These are phyloP conservation scores for Lepidium aucheri DNA, from an alignment of 345 rosid genomes.

Conservation along the genomic window DNA sequence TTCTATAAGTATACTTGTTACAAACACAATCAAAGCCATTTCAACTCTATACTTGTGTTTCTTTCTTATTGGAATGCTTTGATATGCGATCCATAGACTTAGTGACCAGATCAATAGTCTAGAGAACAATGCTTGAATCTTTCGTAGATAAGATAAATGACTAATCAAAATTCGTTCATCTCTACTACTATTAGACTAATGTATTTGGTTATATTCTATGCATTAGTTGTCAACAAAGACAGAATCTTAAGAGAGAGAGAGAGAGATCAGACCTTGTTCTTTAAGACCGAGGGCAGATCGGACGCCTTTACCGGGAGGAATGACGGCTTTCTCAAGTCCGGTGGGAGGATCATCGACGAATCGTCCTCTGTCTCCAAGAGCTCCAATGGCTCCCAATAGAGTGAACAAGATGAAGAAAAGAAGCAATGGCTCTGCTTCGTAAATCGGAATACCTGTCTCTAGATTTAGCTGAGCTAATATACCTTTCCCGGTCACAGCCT, in stretches of 20 bases:
- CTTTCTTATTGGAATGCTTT: neutral
- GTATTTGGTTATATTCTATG: neutral
- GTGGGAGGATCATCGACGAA: slow-evolving; percentile 77
- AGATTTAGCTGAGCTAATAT: slow-evolving; percentile 73
- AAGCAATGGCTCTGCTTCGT: slow-evolving; percentile 96
- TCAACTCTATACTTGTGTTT: no score
- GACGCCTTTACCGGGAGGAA: slow-evolving; percentile 71
- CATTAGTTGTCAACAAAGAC: neutral
- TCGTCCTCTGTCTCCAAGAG: slow-evolving; percentile 80
- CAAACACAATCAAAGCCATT: no score
- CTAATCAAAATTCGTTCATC: neutral
- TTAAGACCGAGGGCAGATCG: slow-evolving; percentile 71
- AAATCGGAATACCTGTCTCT: slow-evolving; percentile 90
- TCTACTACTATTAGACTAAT: neutral
- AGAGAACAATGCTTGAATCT: neutral
- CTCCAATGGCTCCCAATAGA: slow-evolving; percentile 93
- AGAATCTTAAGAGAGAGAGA: neutral
- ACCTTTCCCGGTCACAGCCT: slow-evolving; percentile 89
- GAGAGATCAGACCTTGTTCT: slow-evolving; percentile 61
- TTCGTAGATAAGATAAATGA: neutral
- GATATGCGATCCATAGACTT: neutral
- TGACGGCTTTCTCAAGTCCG: slow-evolving; percentile 70
- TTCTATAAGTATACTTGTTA: no score
- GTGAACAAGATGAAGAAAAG: slow-evolving; percentile 94
- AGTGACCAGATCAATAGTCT: neutral